These are phyloP conservation scores for Phlebiopsis gigantea DNA, from an alignment of 768 basidiomycete genomes.

Conservation along the genomic window DNA sequence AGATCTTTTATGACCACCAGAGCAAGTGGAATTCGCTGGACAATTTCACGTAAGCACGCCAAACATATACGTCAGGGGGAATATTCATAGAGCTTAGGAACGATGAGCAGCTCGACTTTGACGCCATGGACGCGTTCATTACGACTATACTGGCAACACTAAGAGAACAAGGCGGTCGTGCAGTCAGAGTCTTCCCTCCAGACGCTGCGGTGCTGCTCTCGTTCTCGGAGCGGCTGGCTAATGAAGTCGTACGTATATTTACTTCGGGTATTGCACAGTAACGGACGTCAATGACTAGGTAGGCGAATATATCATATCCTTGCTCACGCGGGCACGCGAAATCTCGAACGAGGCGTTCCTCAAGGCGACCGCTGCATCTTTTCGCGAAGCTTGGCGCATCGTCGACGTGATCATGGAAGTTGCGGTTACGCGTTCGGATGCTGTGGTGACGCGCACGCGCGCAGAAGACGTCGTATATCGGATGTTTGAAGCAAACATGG, in stretches of 20 bases:
- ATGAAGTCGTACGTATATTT: conserved; percentile 63
- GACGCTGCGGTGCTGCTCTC: conserved; percentile 69
- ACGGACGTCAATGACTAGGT: conserved; percentile 42
- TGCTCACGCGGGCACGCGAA: conserved; percentile 74
- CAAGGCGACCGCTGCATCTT: conserved; percentile 84
- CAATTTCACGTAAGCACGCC: conserved; percentile 64
- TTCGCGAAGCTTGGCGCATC: conserved; percentile 82
- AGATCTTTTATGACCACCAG: conserved; percentile 81
- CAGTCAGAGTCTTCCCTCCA: conserved; percentile 83
- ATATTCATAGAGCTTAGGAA: conserved; percentile 29
- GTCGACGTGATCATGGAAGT: conserved; percentile 71
- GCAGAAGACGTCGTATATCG: conserved; percentile 88
- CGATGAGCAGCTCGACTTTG: conserved; percentile 69
- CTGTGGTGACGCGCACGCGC: conserved; percentile 40
- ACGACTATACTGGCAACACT: conserved; percentile 58
- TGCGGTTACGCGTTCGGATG: conserved; percentile 34
- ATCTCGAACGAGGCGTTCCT: conserved; percentile 69
- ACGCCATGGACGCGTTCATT: conserved; percentile 93
- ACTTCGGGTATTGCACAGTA: not conserved
- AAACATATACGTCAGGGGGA: not conserved
- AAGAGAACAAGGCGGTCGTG: conserved; percentile 69
- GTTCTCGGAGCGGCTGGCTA: conserved; percentile 81
- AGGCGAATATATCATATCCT: conserved; percentile 77
- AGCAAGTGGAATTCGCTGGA: conserved; percentile 74
- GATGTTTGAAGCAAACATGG: conserved; percentile 97